Percentiles rank a stretch among this genome's conserved stretches.
Evolutionary conservation across 169 alveolate species (phyloP).

Genomic region (Fabrea salina): DNA sequence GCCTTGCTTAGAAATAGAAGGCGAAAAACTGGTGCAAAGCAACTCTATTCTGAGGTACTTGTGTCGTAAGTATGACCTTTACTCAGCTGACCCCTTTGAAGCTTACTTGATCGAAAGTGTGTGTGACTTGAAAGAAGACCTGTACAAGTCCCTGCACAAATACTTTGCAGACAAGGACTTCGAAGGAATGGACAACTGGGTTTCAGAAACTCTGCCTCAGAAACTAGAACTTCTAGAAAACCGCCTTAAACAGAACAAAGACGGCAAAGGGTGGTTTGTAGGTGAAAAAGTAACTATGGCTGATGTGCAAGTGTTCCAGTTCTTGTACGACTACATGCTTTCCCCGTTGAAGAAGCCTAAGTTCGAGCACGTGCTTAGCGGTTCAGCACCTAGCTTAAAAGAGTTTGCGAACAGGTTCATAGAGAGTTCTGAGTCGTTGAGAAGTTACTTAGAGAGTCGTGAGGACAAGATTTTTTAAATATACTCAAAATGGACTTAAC

Average conservation of each 20-base stretch:
- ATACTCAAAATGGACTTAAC: too few species aligned
- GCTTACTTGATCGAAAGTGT: background rate
- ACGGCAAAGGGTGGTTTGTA: too few species aligned
- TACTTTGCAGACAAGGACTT: background rate
- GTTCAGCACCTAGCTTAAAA: background rate
- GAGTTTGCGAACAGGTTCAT: background rate
- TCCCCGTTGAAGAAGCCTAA: background rate
- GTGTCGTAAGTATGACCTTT: conserved; percentile 32
- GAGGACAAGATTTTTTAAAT: too few species aligned
- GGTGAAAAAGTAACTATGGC: background rate
- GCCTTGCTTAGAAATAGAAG: conserved; percentile 25
- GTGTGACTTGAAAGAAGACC: conserved; percentile 10
- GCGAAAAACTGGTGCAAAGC: conserved; percentile 29
- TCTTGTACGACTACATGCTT: background rate
- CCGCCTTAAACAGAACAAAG: background rate
- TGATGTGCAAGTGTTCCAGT: background rate
- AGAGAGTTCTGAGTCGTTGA: background rate
- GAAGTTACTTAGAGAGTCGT: background rate
- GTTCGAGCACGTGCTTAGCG: background rate
- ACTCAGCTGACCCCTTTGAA: conserved; percentile 31
- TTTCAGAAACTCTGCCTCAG: background rate
- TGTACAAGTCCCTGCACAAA: background rate
- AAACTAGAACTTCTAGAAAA: background rate
- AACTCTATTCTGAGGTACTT: conserved; percentile 36
- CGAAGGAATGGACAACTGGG: background rate